Conservation (phyloP, 257 asterid genomes). For the Eucommia ulmoides region DNA sequence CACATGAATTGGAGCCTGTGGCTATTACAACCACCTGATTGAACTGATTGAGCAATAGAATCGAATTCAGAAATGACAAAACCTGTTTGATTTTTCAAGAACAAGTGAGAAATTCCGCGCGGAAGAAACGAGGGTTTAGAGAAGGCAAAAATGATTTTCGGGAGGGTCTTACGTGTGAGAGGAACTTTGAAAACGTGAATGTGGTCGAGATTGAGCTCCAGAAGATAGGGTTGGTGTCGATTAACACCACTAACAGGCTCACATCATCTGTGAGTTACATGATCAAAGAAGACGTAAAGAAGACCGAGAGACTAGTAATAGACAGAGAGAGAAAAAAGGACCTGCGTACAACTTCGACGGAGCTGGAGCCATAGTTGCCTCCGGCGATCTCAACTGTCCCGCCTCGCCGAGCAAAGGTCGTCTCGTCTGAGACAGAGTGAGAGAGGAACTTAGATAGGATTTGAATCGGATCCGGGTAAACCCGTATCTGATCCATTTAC, state of each 20-base stretch:
- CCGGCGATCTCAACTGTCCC: too few species aligned
- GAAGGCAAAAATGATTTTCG: not conserved
- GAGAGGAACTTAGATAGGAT: too few species aligned
- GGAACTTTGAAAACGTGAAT: constrained; percentile 53
- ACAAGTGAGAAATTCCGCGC: not conserved
- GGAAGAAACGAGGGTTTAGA: not conserved
- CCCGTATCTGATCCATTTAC: too few species aligned
- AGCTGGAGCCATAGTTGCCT: constrained; percentile 26
- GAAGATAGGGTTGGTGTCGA: constrained; percentile 74
- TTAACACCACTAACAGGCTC: constrained; percentile 66
- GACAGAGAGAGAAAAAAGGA: not conserved
- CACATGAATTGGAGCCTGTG: constrained; percentile 62
- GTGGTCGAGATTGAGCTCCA: constrained; percentile 63
- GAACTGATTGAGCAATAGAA: constrained; percentile 60
- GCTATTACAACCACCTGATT: constrained; percentile 88
- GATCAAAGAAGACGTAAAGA: constrained; percentile 1
- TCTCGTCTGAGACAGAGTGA: too few species aligned
- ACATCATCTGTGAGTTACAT: constrained; percentile 77
- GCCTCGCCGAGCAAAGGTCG: too few species aligned
- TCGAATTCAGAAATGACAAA: constrained; percentile 67
- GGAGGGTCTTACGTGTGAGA: constrained; percentile 47
- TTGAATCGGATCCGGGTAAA: too few species aligned
- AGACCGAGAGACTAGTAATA: not conserved
- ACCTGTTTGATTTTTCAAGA: constrained; percentile 30
- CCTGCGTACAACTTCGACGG: constrained; percentile 41